Conservation (phyloP, 225 moss, liverwort and hornwort species). For the Neckera pumila region DNA sequence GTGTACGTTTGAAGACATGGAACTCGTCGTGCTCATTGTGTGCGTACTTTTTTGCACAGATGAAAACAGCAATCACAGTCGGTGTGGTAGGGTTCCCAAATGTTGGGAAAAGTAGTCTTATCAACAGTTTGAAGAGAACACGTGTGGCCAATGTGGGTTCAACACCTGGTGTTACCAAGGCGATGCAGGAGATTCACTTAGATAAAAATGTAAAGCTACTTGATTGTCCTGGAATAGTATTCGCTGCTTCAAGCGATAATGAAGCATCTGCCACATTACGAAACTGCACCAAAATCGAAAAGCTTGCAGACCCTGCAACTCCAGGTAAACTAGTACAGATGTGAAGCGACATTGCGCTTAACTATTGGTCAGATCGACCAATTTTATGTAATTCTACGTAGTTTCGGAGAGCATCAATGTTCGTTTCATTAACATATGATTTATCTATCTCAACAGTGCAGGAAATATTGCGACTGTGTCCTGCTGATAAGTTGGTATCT, state of each 20-base stretch:
- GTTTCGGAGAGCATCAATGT: neutral
- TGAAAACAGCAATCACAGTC: slow-evolving; percentile 92
- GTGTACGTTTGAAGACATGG: neutral
- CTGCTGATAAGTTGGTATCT: slow-evolving; percentile 70
- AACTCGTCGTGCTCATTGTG: neutral
- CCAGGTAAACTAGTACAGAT: slow-evolving; percentile 42
- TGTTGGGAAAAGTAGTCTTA: slow-evolving; percentile 95
- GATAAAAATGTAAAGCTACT: slow-evolving; percentile 93
- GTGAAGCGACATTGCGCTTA: neutral
- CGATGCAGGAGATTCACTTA: slow-evolving; percentile 83
- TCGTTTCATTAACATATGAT: neutral
- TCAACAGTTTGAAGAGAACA: slow-evolving; percentile 82
- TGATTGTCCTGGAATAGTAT: slow-evolving; percentile 94
- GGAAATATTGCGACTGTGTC: slow-evolving; percentile 79
- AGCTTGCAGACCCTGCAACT: slow-evolving; percentile 64
- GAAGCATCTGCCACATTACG: slow-evolving; percentile 84
- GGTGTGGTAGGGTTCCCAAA: slow-evolving; percentile 96
- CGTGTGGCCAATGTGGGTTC: slow-evolving; percentile 81
- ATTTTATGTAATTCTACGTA: neutral
- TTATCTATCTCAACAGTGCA: slow-evolving; percentile 32
- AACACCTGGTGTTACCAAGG: slow-evolving; percentile 86
- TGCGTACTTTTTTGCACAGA: slow-evolving; percentile 26
- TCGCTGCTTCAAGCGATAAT: slow-evolving; percentile 72
- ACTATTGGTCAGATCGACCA: neutral
- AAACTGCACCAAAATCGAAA: slow-evolving; percentile 87